Conservation (phyloP, 2,329 filamentous ascomycete genomes). For the Fusarium hainanense region DNA sequence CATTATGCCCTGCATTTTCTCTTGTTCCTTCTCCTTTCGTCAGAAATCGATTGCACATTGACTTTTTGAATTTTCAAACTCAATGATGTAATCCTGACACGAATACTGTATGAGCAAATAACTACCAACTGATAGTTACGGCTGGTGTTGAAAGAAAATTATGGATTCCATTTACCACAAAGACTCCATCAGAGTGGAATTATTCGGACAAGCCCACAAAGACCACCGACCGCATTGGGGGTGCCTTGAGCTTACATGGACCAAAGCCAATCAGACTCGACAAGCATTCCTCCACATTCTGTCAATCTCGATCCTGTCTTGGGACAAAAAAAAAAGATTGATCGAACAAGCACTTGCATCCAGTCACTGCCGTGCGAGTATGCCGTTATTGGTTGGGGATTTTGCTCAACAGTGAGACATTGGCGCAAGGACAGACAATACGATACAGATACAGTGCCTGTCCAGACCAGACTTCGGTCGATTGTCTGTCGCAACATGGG, state of each 20-base stretch:
- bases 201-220: conserved; percentile 18
- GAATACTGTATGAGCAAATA: neutral
- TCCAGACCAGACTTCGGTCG: neutral
- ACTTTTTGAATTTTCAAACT: neutral
- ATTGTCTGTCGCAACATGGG: conserved; percentile 26
- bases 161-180: conserved; percentile 15
- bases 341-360: conserved; percentile 16
- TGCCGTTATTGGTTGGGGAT: conserved; percentile 12
- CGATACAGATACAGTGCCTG: neutral
- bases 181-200: conserved; percentile 33
- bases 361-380: conserved; percentile 26
- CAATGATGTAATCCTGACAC: conserved; percentile 26
- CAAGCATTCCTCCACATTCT: conserved; percentile 36
- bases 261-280: conserved; percentile 36
- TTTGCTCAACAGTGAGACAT: conserved; percentile 27
- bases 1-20: conserved; percentile 1
- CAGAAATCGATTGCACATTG: conserved; percentile 6
- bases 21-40: neutral
- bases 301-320: conserved; percentile 41
- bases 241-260: conserved; percentile 37
- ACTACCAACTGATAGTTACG: neutral
- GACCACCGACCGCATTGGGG: conserved; percentile 6
- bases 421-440: conserved; percentile 14
- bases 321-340: conserved; percentile 9
- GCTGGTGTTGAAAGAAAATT: conserved; percentile 4